A percentile compares a stretch with the other conserved stretches of the same genome.
phyloP scores from a whole-genome alignment of 257 asterid species.

The Solanum bulbocastanum region DNA sequence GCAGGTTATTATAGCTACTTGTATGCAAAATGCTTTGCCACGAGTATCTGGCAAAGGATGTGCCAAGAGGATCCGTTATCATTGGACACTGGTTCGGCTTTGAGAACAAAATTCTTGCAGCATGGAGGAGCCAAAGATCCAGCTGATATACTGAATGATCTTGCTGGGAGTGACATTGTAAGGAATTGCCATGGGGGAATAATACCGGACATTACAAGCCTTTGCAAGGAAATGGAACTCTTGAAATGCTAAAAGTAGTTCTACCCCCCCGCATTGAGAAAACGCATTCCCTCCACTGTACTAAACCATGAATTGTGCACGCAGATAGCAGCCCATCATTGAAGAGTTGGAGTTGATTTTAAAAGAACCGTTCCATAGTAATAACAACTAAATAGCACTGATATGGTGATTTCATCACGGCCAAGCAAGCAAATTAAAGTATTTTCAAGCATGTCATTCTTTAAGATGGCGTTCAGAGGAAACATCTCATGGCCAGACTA shows the following conservation, averaged over 20 bases:
- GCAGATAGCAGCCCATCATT: background rate
- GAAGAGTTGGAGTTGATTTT: background rate
- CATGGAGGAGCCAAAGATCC: conserved; percentile 98
- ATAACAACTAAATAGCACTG: background rate
- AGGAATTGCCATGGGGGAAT: conserved; percentile 47
- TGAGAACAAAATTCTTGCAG: conserved; percentile 61
- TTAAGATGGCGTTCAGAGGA: background rate
- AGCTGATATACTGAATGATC: conserved; percentile 53
- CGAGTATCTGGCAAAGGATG: conserved; percentile 70
- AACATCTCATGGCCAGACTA: background rate
- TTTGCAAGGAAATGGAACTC: conserved; percentile 52
- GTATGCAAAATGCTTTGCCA: conserved; percentile 86
- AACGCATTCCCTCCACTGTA: background rate
- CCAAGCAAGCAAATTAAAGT: background rate
- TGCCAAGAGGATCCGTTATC: conserved; percentile 80
- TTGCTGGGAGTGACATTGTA: conserved; percentile 40
- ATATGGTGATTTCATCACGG: background rate
- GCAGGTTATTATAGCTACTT: conserved; percentile 93
- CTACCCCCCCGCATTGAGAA: background rate
- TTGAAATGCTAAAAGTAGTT: background rate
- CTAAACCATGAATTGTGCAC: background rate
- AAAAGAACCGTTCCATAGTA: background rate
- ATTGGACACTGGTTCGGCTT: conserved; percentile 59
- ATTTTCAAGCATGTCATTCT: background rate
- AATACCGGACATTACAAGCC: conserved; percentile 65